Conservation (phyloP, 257 asterid genomes). For the Apocynum venetum region DNA sequence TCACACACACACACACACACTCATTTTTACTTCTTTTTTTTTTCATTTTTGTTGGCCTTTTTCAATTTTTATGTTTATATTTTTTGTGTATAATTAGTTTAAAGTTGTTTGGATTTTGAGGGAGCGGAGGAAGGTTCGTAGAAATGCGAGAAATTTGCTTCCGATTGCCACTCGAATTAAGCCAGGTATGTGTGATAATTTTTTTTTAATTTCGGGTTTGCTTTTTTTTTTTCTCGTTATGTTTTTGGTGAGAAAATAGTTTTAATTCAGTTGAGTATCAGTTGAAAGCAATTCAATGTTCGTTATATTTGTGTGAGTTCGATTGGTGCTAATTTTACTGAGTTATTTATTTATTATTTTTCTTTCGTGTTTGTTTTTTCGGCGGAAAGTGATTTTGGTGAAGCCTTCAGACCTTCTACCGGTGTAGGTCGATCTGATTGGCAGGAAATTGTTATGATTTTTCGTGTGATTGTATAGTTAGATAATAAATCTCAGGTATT, state of each 20-base stretch:
- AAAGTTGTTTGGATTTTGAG: slow-evolving; percentile 1
- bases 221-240: background rate
- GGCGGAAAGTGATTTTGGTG: background rate
- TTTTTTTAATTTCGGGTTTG: background rate
- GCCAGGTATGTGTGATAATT: background rate
- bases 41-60: slow-evolving; percentile 3
- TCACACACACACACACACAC: slow-evolving; percentile 18
- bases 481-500: background rate
- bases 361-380: background rate
- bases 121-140: background rate
- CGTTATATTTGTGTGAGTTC: background rate
- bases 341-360: background rate
- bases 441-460: background rate
- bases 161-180: slow-evolving; percentile 11
- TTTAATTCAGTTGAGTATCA: background rate
- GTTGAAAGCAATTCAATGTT: background rate
- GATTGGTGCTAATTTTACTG: background rate
- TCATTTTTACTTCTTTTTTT: no score
- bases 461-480: background rate
- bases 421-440: slow-evolving; percentile 16
- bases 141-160: slow-evolving; percentile 13
- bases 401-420: background rate
- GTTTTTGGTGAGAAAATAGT: background rate
- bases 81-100: background rate
- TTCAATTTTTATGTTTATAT: background rate